phyloP scores from a whole-genome alignment of 2,329 filamentous ascomycete genomes.

The Venturia carpophila region DNA sequence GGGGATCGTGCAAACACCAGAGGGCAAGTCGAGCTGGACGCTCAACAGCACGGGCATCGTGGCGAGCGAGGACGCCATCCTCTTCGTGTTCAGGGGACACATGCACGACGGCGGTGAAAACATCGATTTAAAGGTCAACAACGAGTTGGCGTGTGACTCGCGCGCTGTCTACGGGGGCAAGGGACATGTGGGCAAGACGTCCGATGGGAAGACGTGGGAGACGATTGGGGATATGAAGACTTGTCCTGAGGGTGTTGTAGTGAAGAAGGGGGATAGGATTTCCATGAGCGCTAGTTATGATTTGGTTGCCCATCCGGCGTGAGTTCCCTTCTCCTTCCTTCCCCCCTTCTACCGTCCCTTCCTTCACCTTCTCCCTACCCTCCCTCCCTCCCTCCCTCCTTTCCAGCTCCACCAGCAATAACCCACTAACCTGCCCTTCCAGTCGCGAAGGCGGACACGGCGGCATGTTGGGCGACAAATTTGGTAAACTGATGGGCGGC shows the following conservation, averaged over 20 bases:
- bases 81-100: constrained; percentile 11
- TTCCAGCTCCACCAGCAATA: no score
- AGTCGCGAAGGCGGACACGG: constrained; percentile 10
- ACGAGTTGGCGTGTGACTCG: constrained; percentile 13
- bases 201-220: constrained; percentile 9
- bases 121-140: constrained; percentile 11
- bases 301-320: constrained; percentile 16
- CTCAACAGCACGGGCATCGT: constrained; percentile 8
- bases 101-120: constrained; percentile 16
- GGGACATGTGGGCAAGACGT: not conserved
- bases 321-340: not conserved
- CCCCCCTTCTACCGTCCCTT: no score
- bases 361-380: no score
- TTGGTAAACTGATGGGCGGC: not conserved
- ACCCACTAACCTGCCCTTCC: not conserved
- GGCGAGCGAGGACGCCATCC: constrained; percentile 12
- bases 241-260: constrained; percentile 8
- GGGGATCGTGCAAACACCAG: constrained; percentile 3
- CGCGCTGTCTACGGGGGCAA: constrained; percentile 14
- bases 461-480: not conserved
- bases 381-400: no score
- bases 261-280: constrained; percentile 18
- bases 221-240: constrained; percentile 15
- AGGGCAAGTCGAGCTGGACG: constrained; percentile 1
- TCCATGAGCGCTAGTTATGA: constrained; percentile 12